Evolutionary conservation across 2,329 filamentous ascomycete genomes (phyloP).

Genomic region (Aureobasidium sp.): DNA sequence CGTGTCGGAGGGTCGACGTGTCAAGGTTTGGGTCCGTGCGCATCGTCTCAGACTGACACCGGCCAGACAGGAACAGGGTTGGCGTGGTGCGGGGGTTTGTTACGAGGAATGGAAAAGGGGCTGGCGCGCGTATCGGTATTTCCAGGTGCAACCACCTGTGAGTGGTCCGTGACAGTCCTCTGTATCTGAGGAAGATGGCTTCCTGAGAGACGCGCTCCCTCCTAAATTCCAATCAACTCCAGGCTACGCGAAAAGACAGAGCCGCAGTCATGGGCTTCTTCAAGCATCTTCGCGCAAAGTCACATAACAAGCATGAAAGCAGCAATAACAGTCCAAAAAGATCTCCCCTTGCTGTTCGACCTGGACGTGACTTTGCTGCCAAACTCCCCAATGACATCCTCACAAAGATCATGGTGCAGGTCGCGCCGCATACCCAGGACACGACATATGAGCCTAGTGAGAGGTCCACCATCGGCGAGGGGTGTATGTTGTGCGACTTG

Average conservation of each 20-base stretch:
- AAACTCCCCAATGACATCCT: slow-evolving; percentile 61
- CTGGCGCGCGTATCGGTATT: background rate
- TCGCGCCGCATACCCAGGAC: slow-evolving; percentile 77
- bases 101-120: slow-evolving; percentile 2
- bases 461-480: slow-evolving; percentile 65
- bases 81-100: background rate
- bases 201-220: background rate
- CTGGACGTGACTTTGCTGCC: slow-evolving; percentile 33
- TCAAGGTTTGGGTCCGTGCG: background rate
- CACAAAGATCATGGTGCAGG: slow-evolving; percentile 65
- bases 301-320: slow-evolving; percentile 30
- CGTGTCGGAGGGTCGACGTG: background rate
- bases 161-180: slow-evolving; percentile 1
- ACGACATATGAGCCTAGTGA: slow-evolving; percentile 75
- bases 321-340: slow-evolving; percentile 20
- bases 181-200: background rate
- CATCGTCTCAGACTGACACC: background rate
- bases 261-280: slow-evolving; percentile 36
- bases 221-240: slow-evolving; percentile 5
- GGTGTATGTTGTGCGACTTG: slow-evolving; percentile 89
- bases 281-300: slow-evolving; percentile 39
- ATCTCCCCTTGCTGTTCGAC: slow-evolving; percentile 13
- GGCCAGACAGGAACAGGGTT: background rate
- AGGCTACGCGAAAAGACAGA: background rate
- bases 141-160: background rate